These are phyloP conservation scores for Actinomortierella wolfii DNA, from an alignment of 371 early-diverging fungal genomes.

Conservation along the genomic window DNA sequence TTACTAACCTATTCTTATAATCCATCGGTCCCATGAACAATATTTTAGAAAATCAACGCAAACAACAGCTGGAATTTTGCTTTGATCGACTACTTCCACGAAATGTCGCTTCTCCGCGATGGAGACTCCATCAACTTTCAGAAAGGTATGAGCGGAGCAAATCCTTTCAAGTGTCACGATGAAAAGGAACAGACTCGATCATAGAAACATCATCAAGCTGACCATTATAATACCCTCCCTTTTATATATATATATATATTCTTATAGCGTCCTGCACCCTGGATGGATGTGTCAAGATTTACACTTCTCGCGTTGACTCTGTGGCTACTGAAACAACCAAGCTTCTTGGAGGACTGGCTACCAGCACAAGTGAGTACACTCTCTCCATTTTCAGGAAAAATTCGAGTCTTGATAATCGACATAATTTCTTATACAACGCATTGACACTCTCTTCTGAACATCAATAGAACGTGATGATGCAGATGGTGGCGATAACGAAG, in stretches of 20 bases:
- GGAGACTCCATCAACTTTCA: constrained; percentile 99
- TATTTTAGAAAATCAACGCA: constrained; percentile 92
- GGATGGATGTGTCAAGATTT: constrained; percentile 99
- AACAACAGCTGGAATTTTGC: constrained; percentile 98
- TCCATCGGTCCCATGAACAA: too few species aligned
- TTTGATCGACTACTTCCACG: constrained; percentile 98
- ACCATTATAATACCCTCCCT: neutral
- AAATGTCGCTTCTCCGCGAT: constrained; percentile 92
- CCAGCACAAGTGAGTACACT: constrained; percentile 60
- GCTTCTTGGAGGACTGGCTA: constrained; percentile 87
- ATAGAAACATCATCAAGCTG: neutral
- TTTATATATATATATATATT: neutral
- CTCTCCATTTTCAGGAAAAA: too few species aligned
- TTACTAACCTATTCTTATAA: neutral
- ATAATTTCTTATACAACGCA: too few species aligned
- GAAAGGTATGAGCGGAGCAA: constrained; percentile 55
- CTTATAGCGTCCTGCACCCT: constrained; percentile 92
- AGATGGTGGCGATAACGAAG: constrained; percentile 57
- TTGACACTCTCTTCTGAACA: too few species aligned
- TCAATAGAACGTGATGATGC: constrained; percentile 22
- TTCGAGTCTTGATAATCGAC: too few species aligned
- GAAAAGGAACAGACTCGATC: neutral
- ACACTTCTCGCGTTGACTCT: constrained; percentile 98
- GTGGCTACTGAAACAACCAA: constrained; percentile 96
- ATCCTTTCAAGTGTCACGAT: neutral